Percentiles rank a stretch among this genome's conserved stretches.
These are phyloP conservation scores for Penicillium cosmopolitanum DNA, from an alignment of 495 filamentous ascomycete species.

Conservation along the genomic window DNA sequence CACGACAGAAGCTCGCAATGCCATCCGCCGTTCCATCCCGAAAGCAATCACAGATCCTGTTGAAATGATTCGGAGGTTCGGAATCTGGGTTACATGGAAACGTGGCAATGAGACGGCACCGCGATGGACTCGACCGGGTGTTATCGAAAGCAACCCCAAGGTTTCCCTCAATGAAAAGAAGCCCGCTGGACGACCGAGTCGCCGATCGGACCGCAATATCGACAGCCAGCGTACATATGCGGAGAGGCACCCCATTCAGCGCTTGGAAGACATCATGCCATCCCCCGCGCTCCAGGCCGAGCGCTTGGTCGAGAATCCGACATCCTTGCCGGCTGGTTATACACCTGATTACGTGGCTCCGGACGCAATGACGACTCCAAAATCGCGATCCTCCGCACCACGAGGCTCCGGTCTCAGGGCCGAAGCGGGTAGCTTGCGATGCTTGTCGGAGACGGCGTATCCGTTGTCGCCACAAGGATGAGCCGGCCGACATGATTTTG, in stretches of 20 bases:
- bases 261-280: slow-evolving; percentile 32
- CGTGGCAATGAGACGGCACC: slow-evolving; percentile 70
- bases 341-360: slow-evolving; percentile 23
- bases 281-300: slow-evolving; percentile 19
- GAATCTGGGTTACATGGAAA: slow-evolving; percentile 75
- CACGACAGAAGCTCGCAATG: slow-evolving; percentile 57
- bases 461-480: slow-evolving; percentile 58
- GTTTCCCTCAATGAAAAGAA: slow-evolving; percentile 47
- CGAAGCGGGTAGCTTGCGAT: slow-evolving; percentile 58
- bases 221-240: slow-evolving; percentile 51
- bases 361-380: slow-evolving; percentile 34
- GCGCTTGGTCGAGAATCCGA: slow-evolving; percentile 16
- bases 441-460: slow-evolving; percentile 58
- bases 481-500: slow-evolving; percentile 38
- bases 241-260: slow-evolving; percentile 49
- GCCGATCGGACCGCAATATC: slow-evolving; percentile 48
- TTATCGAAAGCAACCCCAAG: slow-evolving; percentile 49
- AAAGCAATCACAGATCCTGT: slow-evolving; percentile 65
- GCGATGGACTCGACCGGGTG: slow-evolving; percentile 62
- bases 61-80: slow-evolving; percentile 63
- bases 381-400: slow-evolving; percentile 33
- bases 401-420: slow-evolving; percentile 50
- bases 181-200: slow-evolving; percentile 47
- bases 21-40: slow-evolving; percentile 67
- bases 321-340: slow-evolving; percentile 23